A percentile compares a stretch with the other conserved stretches of the same genome.
phyloP scores from a whole-genome alignment of 2,329 filamentous ascomycete species.

The Cercospora sesami region DNA sequence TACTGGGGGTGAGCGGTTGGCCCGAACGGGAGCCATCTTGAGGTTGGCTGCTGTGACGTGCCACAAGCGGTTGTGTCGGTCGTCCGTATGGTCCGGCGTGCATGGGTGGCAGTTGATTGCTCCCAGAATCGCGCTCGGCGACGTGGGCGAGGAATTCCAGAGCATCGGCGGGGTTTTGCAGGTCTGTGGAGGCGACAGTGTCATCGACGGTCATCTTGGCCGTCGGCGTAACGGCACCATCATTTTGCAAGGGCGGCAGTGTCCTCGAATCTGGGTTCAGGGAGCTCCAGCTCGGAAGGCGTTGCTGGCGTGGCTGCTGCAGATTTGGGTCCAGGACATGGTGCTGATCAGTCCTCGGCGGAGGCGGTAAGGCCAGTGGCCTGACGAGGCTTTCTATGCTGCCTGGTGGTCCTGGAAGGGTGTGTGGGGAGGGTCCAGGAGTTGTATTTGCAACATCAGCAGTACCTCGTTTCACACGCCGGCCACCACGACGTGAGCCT shows the following conservation, averaged over 20 bases:
- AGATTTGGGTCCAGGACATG: slow-evolving; percentile 16
- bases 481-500: slow-evolving; percentile 36
- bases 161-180: slow-evolving; percentile 40
- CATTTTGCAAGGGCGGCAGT: slow-evolving; percentile 32
- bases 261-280: slow-evolving; percentile 33
- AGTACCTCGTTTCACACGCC: slow-evolving; percentile 34
- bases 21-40: slow-evolving; percentile 14
- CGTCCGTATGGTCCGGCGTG: slow-evolving; percentile 31
- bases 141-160: slow-evolving; percentile 39
- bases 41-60: slow-evolving; percentile 9
- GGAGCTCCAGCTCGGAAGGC: slow-evolving; percentile 28
- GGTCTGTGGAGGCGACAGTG: slow-evolving; percentile 35
- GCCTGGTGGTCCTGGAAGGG: not conserved
- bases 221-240: slow-evolving; percentile 27
- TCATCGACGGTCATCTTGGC: slow-evolving; percentile 38
- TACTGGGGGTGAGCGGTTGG: slow-evolving; percentile 17
- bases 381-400: slow-evolving; percentile 26
- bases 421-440: slow-evolving; percentile 1
- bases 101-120: slow-evolving; percentile 35
- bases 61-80: slow-evolving; percentile 10
- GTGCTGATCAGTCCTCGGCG: slow-evolving; percentile 20
- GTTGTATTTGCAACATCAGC: slow-evolving; percentile 9
- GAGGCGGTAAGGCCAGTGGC: slow-evolving; percentile 21
- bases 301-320: slow-evolving; percentile 19
- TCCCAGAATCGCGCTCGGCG: slow-evolving; percentile 35